Percentiles rank a stretch among this genome's conserved stretches.
phyloP scores from a whole-genome alignment of 2,329 filamentous ascomycete species.

The Xylariaceae sp. region DNA sequence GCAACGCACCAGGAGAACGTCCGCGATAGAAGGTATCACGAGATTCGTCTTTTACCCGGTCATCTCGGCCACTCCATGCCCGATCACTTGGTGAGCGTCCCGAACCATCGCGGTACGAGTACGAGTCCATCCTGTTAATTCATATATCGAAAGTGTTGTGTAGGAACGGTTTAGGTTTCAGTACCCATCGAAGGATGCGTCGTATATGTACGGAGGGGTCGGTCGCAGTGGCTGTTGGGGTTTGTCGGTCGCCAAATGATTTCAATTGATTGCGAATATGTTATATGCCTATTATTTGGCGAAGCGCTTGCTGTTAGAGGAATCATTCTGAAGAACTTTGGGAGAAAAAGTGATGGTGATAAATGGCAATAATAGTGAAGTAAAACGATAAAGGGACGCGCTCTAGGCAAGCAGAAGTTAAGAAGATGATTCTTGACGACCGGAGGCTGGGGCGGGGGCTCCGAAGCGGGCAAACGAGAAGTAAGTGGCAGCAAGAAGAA shows the following conservation, averaged over 20 bases:
- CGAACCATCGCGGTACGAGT: conserved; percentile 58
- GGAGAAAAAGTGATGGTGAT: conserved; percentile 31
- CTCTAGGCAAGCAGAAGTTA: conserved; percentile 41
- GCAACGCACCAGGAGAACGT: conserved; percentile 71
- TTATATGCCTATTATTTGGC: conserved; percentile 55
- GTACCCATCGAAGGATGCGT: conserved; percentile 11
- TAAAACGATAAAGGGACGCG: conserved; percentile 31
- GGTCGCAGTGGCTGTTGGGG: conserved; percentile 27
- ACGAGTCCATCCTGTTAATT: conserved; percentile 57
- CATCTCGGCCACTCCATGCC: conserved; percentile 58
- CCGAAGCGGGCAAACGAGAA: conserved; percentile 43
- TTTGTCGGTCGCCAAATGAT: conserved; percentile 37
- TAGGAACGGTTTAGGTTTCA: background rate
- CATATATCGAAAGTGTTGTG: conserved; percentile 3
- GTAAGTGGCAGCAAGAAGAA: conserved; percentile 29
- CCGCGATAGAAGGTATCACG: conserved; percentile 68
- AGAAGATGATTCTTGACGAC: conserved; percentile 32
- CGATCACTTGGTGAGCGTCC: conserved; percentile 61
- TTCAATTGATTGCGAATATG: conserved; percentile 29
- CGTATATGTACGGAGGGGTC: conserved; percentile 30
- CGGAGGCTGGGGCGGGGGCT: conserved; percentile 37
- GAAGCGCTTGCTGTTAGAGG: conserved; percentile 63
- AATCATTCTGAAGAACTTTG: conserved; percentile 50
- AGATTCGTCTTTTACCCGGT: conserved; percentile 59
- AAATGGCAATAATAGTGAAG: conserved; percentile 32